Evolutionary conservation across 2,329 filamentous ascomycete genomes (phyloP).

Genomic region (Paraphaeosphaeria minitans): DNA sequence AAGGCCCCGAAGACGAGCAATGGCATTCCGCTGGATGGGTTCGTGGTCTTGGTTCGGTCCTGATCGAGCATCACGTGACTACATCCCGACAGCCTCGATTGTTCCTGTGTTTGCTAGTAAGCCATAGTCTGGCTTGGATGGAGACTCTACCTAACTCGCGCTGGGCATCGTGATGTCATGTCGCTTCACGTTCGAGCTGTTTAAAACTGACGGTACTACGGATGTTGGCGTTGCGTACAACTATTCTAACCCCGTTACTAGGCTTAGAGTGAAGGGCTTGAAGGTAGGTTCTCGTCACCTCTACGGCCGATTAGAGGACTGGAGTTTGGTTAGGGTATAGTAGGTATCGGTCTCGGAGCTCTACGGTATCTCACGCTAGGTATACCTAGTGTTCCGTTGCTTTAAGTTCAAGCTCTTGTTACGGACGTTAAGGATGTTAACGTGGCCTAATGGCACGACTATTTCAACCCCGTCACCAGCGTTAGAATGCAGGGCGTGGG

Average conservation of each 20-base stretch:
- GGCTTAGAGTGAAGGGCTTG: no score
- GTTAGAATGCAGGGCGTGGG: conserved; percentile 45
- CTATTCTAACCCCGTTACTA: no score
- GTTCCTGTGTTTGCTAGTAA: conserved; percentile 4
- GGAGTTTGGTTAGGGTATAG: no score
- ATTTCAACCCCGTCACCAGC: conserved; percentile 44
- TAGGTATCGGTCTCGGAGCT: no score
- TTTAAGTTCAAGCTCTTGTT: no score
- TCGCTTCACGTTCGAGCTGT: conserved; percentile 37
- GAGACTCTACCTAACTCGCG: conserved; percentile 42
- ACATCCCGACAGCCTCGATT: neutral
- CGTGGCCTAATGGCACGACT: conserved; percentile 45
- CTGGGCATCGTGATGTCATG: conserved; percentile 44
- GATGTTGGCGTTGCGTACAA: no score
- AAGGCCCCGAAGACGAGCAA: conserved; percentile 31
- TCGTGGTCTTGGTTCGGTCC: conserved; percentile 49
- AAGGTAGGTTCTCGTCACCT: no score
- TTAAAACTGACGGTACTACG: conserved; percentile 36
- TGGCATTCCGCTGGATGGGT: conserved; percentile 45
- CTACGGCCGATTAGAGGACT: no score
- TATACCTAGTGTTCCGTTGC: no score
- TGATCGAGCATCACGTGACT: conserved; percentile 50
- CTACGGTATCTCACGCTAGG: no score
- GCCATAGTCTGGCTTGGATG: conserved; percentile 34
- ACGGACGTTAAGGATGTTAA: conserved; percentile 39